Percentiles rank a stretch among this genome's conserved stretches.
phyloP scores from a whole-genome alignment of 75 land plant species.

The Picea sitchensis region DNA sequence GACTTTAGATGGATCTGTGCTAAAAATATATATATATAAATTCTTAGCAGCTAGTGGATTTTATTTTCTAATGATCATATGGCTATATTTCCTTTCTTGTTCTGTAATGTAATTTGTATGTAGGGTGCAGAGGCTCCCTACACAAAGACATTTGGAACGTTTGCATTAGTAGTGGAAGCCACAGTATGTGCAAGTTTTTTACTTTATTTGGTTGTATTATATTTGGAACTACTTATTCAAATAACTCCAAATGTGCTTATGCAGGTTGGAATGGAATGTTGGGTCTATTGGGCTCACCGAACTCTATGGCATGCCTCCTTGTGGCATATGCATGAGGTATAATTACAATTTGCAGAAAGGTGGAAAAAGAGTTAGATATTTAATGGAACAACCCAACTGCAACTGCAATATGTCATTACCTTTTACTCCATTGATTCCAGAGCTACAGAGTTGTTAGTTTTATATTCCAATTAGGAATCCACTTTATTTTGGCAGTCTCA shows the following conservation, averaged over 20 bases:
- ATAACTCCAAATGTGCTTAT: not conserved
- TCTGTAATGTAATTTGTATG: too few species aligned
- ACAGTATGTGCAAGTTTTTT: conserved; percentile 41
- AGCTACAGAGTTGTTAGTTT: not conserved
- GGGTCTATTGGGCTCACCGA: conserved; percentile 92
- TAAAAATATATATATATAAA: too few species aligned
- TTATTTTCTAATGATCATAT: too few species aligned
- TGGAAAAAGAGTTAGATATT: too few species aligned
- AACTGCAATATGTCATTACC: conserved; percentile 18
- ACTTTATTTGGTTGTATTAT: not conserved
- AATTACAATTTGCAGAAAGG: too few species aligned
- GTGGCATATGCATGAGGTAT: conserved; percentile 25
- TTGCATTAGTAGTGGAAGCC: conserved; percentile 81
- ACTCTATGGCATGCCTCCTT: conserved; percentile 89
- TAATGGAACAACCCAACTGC: not conserved
- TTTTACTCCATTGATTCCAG: not conserved
- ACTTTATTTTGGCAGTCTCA: conserved; percentile 53
- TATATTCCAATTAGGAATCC: not conserved
- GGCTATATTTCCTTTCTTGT: too few species aligned
- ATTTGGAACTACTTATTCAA: too few species aligned
- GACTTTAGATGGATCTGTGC: too few species aligned
- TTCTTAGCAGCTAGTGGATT: too few species aligned
- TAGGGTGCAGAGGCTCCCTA: conserved; percentile 65
- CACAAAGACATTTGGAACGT: conserved; percentile 71
- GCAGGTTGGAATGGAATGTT: conserved; percentile 95